Conservation (phyloP, 1,284 basidiomycete genomes). For the Gastroboletus turbinatus region DNA sequence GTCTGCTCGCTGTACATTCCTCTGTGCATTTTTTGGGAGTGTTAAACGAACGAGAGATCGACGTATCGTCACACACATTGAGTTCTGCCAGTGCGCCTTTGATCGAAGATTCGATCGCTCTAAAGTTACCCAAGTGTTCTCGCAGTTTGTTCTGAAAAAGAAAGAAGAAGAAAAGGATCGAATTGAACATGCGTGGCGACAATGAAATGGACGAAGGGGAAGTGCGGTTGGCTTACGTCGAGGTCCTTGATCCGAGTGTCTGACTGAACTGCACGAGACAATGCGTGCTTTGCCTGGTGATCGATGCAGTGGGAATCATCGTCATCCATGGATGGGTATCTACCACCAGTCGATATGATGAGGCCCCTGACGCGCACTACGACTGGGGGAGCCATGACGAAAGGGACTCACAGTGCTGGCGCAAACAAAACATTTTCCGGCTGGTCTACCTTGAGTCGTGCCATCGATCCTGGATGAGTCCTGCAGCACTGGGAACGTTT, state of each 20-base stretch:
- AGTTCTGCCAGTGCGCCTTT: constrained; percentile 59
- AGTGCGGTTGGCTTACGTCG: constrained; percentile 45
- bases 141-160: constrained; percentile 54
- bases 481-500: background rate
- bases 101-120: constrained; percentile 65
- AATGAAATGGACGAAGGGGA: too few species aligned
- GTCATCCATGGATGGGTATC: constrained; percentile 14
- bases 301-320: constrained; percentile 33
- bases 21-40: constrained; percentile 36
- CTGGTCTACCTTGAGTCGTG: background rate
- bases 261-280: constrained; percentile 51
- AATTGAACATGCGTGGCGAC: background rate
- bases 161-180: background rate
- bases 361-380: constrained; percentile 10
- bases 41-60: background rate
- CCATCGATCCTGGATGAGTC: background rate
- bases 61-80: constrained; percentile 42
- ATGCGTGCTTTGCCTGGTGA: constrained; percentile 45
- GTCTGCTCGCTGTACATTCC: constrained; percentile 55
- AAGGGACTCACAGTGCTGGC: constrained; percentile 16
- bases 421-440: background rate
- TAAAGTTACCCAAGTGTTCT: constrained; percentile 68
- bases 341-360: background rate
- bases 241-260: constrained; percentile 69
- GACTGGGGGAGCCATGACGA: background rate